A percentile compares a stretch with the other conserved stretches of the same genome.
These are phyloP conservation scores for Cephalotrichum gorgonifer DNA, from an alignment of 2,329 filamentous ascomycete species.

Conservation along the genomic window DNA sequence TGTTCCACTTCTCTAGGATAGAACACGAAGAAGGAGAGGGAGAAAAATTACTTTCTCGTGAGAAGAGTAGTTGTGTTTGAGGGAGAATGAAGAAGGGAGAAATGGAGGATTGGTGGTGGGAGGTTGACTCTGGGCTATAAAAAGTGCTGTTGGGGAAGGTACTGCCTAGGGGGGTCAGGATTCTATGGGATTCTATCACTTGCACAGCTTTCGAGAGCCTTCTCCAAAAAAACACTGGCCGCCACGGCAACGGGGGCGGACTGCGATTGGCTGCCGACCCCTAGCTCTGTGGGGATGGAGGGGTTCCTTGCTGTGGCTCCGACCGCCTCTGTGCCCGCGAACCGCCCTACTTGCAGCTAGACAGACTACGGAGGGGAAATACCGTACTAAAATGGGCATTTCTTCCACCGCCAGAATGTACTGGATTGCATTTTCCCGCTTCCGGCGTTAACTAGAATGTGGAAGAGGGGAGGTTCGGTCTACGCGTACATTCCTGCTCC, in stretches of 20 bases:
- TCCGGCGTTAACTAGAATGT: no score
- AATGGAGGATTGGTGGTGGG: conserved; percentile 4
- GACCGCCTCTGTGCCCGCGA: no score
- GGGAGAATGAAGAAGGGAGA: conserved; percentile 6
- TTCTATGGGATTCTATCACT: conserved; percentile 12
- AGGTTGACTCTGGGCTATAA: conserved; percentile 5
- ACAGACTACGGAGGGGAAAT: not conserved
- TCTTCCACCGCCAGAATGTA: not conserved
- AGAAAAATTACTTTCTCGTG: not conserved
- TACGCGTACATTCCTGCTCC: not conserved
- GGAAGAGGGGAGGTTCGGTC: not conserved
- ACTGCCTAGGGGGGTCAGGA: conserved; percentile 5
- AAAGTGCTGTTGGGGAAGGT: not conserved
- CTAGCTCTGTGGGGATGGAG: conserved; percentile 3
- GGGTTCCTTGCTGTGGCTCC: no score
- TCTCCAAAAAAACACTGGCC: conserved; percentile 5
- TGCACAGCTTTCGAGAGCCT: conserved; percentile 7
- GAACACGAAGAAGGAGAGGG: not conserved
- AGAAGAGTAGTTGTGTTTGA: not conserved
- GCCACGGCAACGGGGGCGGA: conserved; percentile 4
- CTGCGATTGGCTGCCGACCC: conserved; percentile 4
- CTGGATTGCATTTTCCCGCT: not conserved
- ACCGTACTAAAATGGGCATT: not conserved
- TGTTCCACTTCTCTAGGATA: not conserved
- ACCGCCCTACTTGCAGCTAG: not conserved